phyloP scores from a whole-genome alignment of 352 stramenopile genomes.

The Paralagenidium karlingii region DNA sequence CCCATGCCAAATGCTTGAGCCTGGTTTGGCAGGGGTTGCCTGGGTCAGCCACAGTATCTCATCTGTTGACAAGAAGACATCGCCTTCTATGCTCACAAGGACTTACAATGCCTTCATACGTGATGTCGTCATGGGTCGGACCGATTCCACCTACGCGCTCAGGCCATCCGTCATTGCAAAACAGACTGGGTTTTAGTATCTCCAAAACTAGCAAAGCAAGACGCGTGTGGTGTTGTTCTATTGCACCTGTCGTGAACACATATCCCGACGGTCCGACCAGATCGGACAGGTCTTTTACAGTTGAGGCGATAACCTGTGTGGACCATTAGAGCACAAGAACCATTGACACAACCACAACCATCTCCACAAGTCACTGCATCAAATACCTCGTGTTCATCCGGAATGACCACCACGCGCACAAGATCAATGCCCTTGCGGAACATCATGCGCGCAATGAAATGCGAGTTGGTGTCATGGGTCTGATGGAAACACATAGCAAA shows the following conservation, averaged over 20 bases:
- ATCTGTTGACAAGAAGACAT: constrained; percentile 5
- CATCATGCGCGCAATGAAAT: constrained; percentile 73
- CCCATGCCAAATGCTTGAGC: constrained; percentile 58
- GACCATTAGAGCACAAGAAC: background rate
- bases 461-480: constrained; percentile 79
- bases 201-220: too few relatives aligned
- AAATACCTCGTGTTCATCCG: constrained; percentile 54
- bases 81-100: background rate
- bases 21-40: constrained; percentile 16
- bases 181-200: too few relatives aligned
- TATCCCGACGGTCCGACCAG: constrained; percentile 62
- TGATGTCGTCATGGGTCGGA: constrained; percentile 81
- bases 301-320: constrained; percentile 44
- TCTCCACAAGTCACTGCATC: background rate
- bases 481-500: constrained; percentile 7
- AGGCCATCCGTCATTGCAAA: too few relatives aligned
- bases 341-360: background rate
- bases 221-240: too few relatives aligned
- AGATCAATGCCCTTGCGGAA: constrained; percentile 70
- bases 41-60: background rate
- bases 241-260: constrained; percentile 65
- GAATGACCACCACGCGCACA: constrained; percentile 62
- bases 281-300: constrained; percentile 58
- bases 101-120: constrained; percentile 67
- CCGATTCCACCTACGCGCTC: constrained; percentile 37